phyloP scores from a whole-genome alignment of 1,284 basidiomycete genomes.

The Austropuccinia psidii region DNA sequence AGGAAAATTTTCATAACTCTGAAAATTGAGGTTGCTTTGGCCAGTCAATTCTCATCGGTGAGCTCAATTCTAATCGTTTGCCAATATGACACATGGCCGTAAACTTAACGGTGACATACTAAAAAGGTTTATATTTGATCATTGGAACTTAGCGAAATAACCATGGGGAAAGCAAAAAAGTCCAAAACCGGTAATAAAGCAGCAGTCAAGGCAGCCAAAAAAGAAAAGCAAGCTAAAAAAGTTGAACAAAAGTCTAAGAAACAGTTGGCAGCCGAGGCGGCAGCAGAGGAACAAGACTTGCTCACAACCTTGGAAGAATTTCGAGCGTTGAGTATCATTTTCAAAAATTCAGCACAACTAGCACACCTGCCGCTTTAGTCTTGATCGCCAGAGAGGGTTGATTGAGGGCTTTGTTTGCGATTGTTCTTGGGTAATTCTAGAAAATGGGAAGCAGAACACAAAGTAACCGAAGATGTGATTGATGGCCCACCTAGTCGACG shows the following conservation, averaged over 20 bases:
- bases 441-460: constrained; percentile 34
- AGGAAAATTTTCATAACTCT: too few relatives aligned
- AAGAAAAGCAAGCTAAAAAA: constrained; percentile 32
- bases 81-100: too few relatives aligned
- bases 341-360: background rate
- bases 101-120: too few relatives aligned
- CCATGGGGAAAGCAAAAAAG: constrained; percentile 31
- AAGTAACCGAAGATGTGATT: constrained; percentile 57
- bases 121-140: too few relatives aligned
- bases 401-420: background rate
- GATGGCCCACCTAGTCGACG: constrained; percentile 69
- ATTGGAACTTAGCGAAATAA: too few relatives aligned
- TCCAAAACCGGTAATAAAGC: constrained; percentile 17
- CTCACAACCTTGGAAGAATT: constrained; percentile 29
- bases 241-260: constrained; percentile 31
- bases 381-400: background rate
- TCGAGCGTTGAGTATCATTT: constrained; percentile 6
- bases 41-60: too few relatives aligned
- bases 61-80: too few relatives aligned
- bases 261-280: constrained; percentile 15
- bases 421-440: too few relatives aligned
- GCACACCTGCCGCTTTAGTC: background rate
- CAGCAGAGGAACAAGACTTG: constrained; percentile 30
- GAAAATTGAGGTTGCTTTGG: too few relatives aligned
- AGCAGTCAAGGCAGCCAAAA: constrained; percentile 24